Evolutionary conservation across 225 moss, liverwort and hornwort genomes (phyloP), one percentile per base, ranked within the genome.

Genomic region (Antitrichia curtipendula): DNA sequence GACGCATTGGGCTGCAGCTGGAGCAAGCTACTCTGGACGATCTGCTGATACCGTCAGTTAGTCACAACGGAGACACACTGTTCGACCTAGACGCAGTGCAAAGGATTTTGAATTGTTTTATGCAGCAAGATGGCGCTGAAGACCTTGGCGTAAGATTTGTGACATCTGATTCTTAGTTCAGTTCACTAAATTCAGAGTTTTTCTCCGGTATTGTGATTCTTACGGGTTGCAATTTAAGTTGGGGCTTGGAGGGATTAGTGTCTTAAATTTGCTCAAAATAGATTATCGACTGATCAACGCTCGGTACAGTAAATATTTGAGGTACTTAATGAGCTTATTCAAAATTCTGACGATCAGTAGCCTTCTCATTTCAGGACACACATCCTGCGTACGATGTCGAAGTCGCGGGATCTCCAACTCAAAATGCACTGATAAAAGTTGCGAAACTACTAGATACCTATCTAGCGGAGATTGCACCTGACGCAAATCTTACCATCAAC

Each of bases 1-100:
- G 93, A 81, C 90, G 96, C 80, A 95, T 96, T 59, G 97, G 97
- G 41, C 93, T 96, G 88, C 97, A 96, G 88, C 88, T 98, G 81
- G 97, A 98, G 93, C 95, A 98, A 60, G 96, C 96, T 3, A 94
- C 95, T 27, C 82, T 98, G 54, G 96, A 98, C 52, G 97, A 98
- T 75, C 91, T 98, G 36, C 80, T 98, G 18, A 98, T 96, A 62
- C 96, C 97, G 13, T 96, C 96, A 4, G 94, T 96, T 81, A 94
- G 93, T 32, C 92, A 95, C 75, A 96, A 92, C 7, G 96, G 95
- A 36, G 97, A 98, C 78, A 96, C 97, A 4, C 94, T 98, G 43
- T 98, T 96, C 87, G 96, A 98, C 83, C 88, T 96, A 43, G 97
- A 96, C 40, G 94, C 96, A 25, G 96, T 98, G 54, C 96, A 96